Evolutionary conservation across 1,284 basidiomycete genomes (phyloP), one percentile per base, ranked within the genome.

Genomic region (Blastosporella zonata): DNA sequence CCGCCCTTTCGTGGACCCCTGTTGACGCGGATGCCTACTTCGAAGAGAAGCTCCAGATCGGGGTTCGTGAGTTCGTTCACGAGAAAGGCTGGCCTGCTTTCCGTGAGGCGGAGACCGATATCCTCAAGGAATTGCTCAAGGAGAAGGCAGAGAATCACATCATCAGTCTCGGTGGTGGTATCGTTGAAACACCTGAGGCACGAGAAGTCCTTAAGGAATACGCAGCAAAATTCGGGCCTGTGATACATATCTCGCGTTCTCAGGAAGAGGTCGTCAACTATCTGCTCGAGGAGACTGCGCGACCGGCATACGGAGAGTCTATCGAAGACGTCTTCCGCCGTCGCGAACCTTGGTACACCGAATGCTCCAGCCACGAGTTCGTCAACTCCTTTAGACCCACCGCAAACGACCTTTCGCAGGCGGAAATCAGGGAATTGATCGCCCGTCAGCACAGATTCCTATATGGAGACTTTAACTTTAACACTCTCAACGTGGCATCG

Each of bases 161-260:
- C 45, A 81, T 97, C 61, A 92, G 90, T 52, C 83, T 98, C n/a
- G 96, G 97, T 9, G 97, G 97, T 3, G 95, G 96, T 0, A 85
- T 99, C 45, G 91, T 98, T 36, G 97, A 99, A 70, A 90, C 85
- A 0, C 77, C 84, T 5, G 79, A 76, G 36, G 88, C 90, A 9
- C 74, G 92, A 29, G 74, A 86, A 15, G 60, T 91, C 6, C 74
- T 98, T 51, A 76, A 81, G 61, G 69, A 77, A 7, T 94, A 93
- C 63, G 80, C 79, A 7, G 69, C 71, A 20, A 73, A 71, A 29
- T 73, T 72, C 35, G 74, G 74, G 13, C 66, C 70, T 6, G 73
- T 78, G 6, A 72, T 77, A 3, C 69, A 75, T 47, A 65, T 77
- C 41, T 61, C 68, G 20, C 67, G 75, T 2, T 65, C 69, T 3